phyloP scores from a whole-genome alignment of 2,329 filamentous ascomycete species.

The Plenodomus lindquistii region DNA sequence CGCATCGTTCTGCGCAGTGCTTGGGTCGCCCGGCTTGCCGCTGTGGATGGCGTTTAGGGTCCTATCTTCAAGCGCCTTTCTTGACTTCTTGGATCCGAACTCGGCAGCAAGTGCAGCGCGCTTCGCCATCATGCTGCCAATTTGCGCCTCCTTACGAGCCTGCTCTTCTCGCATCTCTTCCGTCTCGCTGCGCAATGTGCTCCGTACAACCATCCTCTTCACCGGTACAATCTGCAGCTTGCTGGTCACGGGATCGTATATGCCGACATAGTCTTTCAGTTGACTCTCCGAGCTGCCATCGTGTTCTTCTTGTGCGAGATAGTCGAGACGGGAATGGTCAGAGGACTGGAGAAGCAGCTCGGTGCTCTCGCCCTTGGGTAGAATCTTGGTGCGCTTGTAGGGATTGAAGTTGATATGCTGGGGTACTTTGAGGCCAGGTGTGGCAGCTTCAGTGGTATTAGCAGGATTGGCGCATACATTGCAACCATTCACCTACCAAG shows the following conservation, averaged over 20 bases:
- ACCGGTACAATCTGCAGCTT: conserved; percentile 58
- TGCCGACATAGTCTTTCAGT: conserved; percentile 63
- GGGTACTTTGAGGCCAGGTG: conserved; percentile 50
- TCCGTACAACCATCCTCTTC: conserved; percentile 60
- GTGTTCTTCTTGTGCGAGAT: conserved; percentile 61
- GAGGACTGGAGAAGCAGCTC: conserved; percentile 65
- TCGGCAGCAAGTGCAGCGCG: conserved; percentile 73
- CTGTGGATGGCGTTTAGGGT: conserved; percentile 70
- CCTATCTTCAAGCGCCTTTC: conserved; percentile 72
- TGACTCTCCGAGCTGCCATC: conserved; percentile 53
- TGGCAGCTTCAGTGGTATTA: conserved; percentile 37
- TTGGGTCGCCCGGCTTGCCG: conserved; percentile 18
- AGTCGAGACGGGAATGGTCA: conserved; percentile 63
- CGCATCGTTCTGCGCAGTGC: conserved; percentile 29
- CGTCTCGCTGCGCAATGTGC: conserved; percentile 50
- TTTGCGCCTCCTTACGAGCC: conserved; percentile 29
- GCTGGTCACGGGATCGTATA: conserved; percentile 60
- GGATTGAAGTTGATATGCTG: conserved; percentile 52
- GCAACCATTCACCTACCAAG: conserved; percentile 45
- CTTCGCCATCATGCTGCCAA: conserved; percentile 57
- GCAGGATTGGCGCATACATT: neutral
- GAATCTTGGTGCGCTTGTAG: conserved; percentile 48
- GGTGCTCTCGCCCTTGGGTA: conserved; percentile 31
- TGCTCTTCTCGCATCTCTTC: conserved; percentile 45
- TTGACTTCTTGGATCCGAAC: conserved; percentile 85